A percentile compares a stretch with the other conserved stretches of the same genome.
Evolutionary conservation across 1,139 yeast genomes (phyloP).

Genomic region (Spencermartinsiella ligniputridi): DNA sequence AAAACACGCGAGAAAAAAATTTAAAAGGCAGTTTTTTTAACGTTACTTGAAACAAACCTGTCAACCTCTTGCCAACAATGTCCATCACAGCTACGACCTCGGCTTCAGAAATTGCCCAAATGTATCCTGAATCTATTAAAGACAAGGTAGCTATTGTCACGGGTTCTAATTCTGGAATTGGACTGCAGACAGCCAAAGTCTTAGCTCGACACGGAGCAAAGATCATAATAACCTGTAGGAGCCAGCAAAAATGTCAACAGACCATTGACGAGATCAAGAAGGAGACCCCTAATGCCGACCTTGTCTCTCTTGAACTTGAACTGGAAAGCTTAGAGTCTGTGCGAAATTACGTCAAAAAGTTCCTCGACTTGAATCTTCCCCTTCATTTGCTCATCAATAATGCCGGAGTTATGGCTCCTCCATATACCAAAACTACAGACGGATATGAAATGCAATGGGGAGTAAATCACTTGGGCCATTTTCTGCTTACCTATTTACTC

Average conservation of each 20-base stretch:
- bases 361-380: slow-evolving; percentile 7
- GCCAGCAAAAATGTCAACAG: slow-evolving; percentile 18
- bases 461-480: slow-evolving; percentile 5
- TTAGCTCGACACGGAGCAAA: slow-evolving; percentile 74
- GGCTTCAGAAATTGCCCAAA: slow-evolving; percentile 11
- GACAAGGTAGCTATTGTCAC: slow-evolving; percentile 71
- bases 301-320: slow-evolving; percentile 11
- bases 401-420: slow-evolving; percentile 17
- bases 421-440: slow-evolving; percentile 10
- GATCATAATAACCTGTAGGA: slow-evolving; percentile 38
- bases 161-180: slow-evolving; percentile 72
- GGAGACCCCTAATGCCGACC: slow-evolving; percentile 21
- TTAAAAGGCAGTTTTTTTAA: too few relatives aligned
- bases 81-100: slow-evolving; percentile 6
- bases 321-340: slow-evolving; percentile 10
- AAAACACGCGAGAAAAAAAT: too few relatives aligned
- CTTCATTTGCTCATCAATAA: slow-evolving; percentile 14
- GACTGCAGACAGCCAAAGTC: slow-evolving; percentile 64
- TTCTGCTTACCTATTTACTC: slow-evolving; percentile 12
- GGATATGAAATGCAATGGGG: slow-evolving; percentile 6
- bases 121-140: slow-evolving; percentile 31
- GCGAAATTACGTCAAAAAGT: slow-evolving; percentile 9
- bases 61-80: too few relatives aligned
- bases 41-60: too few relatives aligned
- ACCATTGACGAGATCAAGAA: slow-evolving; percentile 17